phyloP scores from a whole-genome alignment of 164 flowering plant genomes.

The Protea cynaroides region DNA sequence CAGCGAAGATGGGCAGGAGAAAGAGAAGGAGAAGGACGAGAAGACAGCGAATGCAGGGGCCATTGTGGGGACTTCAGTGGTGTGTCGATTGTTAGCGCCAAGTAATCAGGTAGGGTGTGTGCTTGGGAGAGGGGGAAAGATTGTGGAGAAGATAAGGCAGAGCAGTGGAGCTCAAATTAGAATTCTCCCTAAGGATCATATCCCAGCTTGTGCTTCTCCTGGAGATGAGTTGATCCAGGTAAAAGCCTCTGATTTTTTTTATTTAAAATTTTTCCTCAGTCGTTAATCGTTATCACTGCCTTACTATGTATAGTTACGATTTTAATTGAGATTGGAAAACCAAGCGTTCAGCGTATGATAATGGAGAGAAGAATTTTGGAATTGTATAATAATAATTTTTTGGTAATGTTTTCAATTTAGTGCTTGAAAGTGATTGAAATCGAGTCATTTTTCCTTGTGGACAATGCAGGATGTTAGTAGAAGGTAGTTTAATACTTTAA shows the following conservation, averaged over 20 bases:
- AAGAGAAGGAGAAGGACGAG: constrained; percentile 8
- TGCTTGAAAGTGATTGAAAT: too few species aligned
- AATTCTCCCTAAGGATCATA: constrained; percentile 26
- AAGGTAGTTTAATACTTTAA: too few species aligned
- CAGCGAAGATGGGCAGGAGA: constrained; percentile 11
- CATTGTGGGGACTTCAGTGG: constrained; percentile 9
- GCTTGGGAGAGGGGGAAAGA: constrained; percentile 36
- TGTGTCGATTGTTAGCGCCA: constrained; percentile 28
- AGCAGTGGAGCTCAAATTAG: constrained; percentile 34
- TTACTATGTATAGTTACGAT: too few species aligned
- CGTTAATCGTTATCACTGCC: too few species aligned
- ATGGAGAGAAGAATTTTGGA: too few species aligned
- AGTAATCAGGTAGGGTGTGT: constrained; percentile 32
- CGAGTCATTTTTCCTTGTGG: too few species aligned
- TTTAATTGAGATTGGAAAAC: too few species aligned
- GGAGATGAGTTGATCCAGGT: constrained; percentile 53
- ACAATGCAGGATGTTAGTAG: too few species aligned
- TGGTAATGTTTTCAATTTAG: too few species aligned
- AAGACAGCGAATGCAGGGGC: background rate
- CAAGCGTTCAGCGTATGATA: too few species aligned
- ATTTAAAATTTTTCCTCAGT: too few species aligned
- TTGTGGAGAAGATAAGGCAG: constrained; percentile 28
- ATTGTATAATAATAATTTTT: too few species aligned
- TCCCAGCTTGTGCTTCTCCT: constrained; percentile 26
- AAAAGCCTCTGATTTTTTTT: background rate